Base-by-base conservation (phyloP, 306 rosid genomes). In the Castanea sativa region DNA sequence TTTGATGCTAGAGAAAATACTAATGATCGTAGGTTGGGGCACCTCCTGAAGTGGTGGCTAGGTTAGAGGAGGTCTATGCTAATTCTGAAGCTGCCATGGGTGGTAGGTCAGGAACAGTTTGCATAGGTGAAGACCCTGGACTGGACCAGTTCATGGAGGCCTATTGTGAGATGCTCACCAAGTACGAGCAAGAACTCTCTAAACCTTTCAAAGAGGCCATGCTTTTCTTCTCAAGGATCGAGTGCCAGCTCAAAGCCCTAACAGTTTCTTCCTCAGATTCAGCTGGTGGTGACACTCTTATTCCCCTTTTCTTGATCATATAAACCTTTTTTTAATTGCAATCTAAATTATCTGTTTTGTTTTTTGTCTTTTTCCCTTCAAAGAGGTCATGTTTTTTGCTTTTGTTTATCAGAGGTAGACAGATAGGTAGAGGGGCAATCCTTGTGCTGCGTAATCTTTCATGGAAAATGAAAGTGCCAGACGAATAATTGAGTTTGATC, bases 71-170 rank as follows among this genome's bases (percentile, higher is more conserved):
- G 74, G 82, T 75, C 18, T 75, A 79, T 14, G 78, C 63, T 35
- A 41, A 55, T 33, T 53, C 51, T 41, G 73, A 35, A 72, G 76
- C 21, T 51, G 80, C 29, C 16, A 57, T 33, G 76, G 74, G 23
- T 49, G 55, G 65, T 55, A 67, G 77, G 81, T 12, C 69, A 35
- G 67, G 80, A 58, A 41, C 18, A 11, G 69, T 52, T 29, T 23
- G 16, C 9, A 64, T 64, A 7, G 84, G 80, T 57, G 61, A 53
- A 77, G 88, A 87, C 38, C 79, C 88, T 5, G 90, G 63, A 25
- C 71, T 87, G 77, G 90, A 87, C 76, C 90, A 87, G 75, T 87
- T 87, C 83, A 87, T 87, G 90, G 90, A 87, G 67, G 90, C 90
- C 13, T 84, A 87, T 16, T 87, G 90, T 80, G 88, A 87, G 81